Evolutionary conservation across 306 rosid species (phyloP), one percentile per base, ranked within the genome.

Genomic region (Sicyos baderoa): DNA sequence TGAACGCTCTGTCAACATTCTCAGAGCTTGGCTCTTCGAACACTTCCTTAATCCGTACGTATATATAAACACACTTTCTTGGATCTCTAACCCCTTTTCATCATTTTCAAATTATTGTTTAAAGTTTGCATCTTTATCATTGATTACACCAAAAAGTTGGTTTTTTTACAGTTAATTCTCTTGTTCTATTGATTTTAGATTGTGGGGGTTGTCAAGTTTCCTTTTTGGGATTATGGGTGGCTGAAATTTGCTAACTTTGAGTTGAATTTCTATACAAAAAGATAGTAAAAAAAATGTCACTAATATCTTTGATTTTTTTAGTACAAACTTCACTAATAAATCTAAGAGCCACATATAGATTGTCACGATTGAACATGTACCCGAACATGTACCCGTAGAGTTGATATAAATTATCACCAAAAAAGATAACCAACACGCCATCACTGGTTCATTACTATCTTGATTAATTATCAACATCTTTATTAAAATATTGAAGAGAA

Each of bases 11-110:
- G 99, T 94, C 86, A 90, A 84, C 87, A 84, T 94, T 78, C 82
- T 94, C 65, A 80, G 99, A 68, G 97, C 99, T 64, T 94, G 99
- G 99, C 99, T 94, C 73, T 94, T 94, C 54, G 99, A 94, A 81
- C 99, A 94, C 80, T 94, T 94, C 76, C 97, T 94, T 58, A 96
- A 94, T 55, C 99, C 99, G 99, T 93, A 86, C 80, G 95, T 85
- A 18, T 35, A 18, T 35, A 29, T 3, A 29, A 29, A 16, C 4
- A 0, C 63, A 21, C 50, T 52, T 37, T 70, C 7, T 12, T 0
- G 29, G 18, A 3, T 16, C 35, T 29, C 35, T 29, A 29, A 29
- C 35, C 35, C 35, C 35, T 29, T 29, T 29, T 29, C 32, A 52
- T 70, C 4, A 47, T 70, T 52, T 10, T 3, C 0, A 7, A 23